Base-by-base conservation (phyloP, 176 grass and related monocot species). In the Alopecurus myosuroides region DNA sequence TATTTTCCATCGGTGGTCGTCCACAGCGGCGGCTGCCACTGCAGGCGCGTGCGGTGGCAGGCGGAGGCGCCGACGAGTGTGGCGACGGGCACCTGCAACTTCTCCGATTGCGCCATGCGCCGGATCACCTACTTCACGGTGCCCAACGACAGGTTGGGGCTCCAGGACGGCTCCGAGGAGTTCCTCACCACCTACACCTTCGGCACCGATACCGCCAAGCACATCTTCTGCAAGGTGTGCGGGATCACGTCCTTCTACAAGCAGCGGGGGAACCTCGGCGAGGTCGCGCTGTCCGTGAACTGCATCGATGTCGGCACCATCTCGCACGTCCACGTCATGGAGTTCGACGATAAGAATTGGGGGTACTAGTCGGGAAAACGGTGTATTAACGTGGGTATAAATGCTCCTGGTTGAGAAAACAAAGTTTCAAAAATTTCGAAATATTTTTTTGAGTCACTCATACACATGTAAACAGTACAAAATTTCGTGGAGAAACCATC, bases 161-260 rank as follows among this genome's bases (percentile, higher is more conserved):
- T 97, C 20, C 13, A 35, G n/a, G 7, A 50, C 9, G 86, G 76
- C 70, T 74, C 88, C 17, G 64, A 74, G 15, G 82, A 89, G 76
- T 94, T 77, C 86, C 85, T 97, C 18, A 86, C 95, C 82, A 88
- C 88, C 37, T 97, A 97, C 78, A 91, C 88, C 72, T 97, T 94
- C 58, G 94, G 90, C 63, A 94, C 94, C 34, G 90, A 85, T 84
- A 94, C 88, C 14, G 92, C 90, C 12, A 94, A 86, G 74, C 95
- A 97, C 68, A 88, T 70, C 36, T 94, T 97, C 86, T 94, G 95
- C 84, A 91, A 86, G 90, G 39, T 88, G 7, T 97, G 95, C 50
- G 92, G 90, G 39, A 94, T 97, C 78, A 90, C 90, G 29, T 98
- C 95, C 20, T 98, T 93, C 86, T 98, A 98, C 92, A 73, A 49